phyloP scores from a whole-genome alignment of 495 filamentous ascomycete genomes.

The Aspergillus baeticus region DNA sequence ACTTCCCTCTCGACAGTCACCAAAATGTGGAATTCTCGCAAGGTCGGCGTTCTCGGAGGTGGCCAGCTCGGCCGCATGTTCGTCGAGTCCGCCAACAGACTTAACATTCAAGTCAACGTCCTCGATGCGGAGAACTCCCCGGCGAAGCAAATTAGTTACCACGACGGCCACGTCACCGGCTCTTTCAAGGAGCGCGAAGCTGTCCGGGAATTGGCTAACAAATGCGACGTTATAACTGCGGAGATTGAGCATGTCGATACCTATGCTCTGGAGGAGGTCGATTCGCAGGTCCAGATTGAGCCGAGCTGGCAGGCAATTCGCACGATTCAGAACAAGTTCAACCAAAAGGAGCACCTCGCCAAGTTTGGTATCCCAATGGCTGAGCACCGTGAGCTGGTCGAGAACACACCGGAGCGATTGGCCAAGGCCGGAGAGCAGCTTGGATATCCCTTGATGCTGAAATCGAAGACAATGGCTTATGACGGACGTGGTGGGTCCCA shows the following conservation, averaged over 20 bases:
- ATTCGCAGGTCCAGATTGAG: conserved; percentile 64
- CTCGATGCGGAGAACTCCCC: conserved; percentile 79
- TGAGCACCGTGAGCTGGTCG: conserved; percentile 59
- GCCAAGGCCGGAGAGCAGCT: conserved; percentile 60
- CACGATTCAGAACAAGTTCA: conserved; percentile 93
- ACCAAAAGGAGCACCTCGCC: conserved; percentile 81
- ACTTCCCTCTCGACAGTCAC: conserved; percentile 5
- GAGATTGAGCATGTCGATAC: conserved; percentile 99
- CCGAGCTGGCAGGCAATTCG: conserved; percentile 88
- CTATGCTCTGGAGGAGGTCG: conserved; percentile 81
- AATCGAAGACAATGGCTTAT: conserved; percentile 89
- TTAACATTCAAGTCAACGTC: conserved; percentile 77
- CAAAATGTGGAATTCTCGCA: conserved; percentile 49
- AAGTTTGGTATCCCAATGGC: conserved; percentile 68
- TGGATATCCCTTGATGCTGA: conserved; percentile 92
- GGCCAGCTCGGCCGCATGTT: conserved; percentile 96
- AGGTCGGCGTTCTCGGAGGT: conserved; percentile 67
- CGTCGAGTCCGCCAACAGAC: conserved; percentile 82
- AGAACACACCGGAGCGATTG: conserved; percentile 55
- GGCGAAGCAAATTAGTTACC: conserved; percentile 86
- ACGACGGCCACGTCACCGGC: conserved; percentile 71
- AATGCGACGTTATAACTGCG: conserved; percentile 85
- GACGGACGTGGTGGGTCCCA: conserved; percentile 68
- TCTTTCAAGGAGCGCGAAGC: conserved; percentile 79
- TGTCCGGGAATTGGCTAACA: conserved; percentile 71